phyloP scores from a whole-genome alignment of 768 basidiomycete species.

The Lactarius vividus region DNA sequence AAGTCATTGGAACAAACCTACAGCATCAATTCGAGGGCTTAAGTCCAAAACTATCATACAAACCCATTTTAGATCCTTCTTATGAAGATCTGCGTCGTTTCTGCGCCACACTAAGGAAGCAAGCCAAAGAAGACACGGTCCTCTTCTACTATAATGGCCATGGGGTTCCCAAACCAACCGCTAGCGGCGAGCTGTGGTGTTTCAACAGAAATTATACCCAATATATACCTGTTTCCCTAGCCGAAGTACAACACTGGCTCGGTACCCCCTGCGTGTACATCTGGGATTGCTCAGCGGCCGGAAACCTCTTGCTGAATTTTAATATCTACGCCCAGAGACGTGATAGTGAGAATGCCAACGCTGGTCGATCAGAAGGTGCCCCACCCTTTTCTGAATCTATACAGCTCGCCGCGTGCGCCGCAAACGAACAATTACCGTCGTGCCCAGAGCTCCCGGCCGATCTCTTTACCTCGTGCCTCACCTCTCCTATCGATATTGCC shows the following conservation, averaged over 20 bases:
- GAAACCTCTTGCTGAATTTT: conserved; percentile 89
- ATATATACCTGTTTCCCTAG: conserved; percentile 94
- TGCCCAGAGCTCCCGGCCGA: conserved; percentile 97
- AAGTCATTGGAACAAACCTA: conserved; percentile 89
- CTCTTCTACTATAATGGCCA: conserved; percentile 99
- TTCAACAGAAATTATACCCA: conserved; percentile 98
- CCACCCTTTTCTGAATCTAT: conserved; percentile 83
- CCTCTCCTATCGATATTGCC: conserved; percentile 97
- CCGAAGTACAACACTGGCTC: conserved; percentile 91
- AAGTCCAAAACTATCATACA: conserved; percentile 91
- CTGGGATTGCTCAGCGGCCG: conserved; percentile 99
- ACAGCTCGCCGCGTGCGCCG: conserved; percentile 91
- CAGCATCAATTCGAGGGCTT: conserved; percentile 96
- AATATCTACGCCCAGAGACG: conserved; percentile 73
- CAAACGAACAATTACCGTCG: conserved; percentile 88
- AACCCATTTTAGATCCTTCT: conserved; percentile 91
- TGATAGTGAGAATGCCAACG: conserved; percentile 58
- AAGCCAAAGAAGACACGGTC: conserved; percentile 90
- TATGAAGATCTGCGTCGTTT: conserved; percentile 90
- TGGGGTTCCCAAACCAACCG: conserved; percentile 94
- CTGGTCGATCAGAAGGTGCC: conserved; percentile 57
- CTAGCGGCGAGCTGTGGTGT: conserved; percentile 96
- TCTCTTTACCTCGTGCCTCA: conserved; percentile 95
- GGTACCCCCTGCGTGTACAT: conserved; percentile 96
- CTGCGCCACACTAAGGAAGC: conserved; percentile 77